Percentiles rank a stretch among this genome's conserved stretches.
Evolutionary conservation across 257 asterid genomes (phyloP).

Genomic region (Solanum megistacrolobum): DNA sequence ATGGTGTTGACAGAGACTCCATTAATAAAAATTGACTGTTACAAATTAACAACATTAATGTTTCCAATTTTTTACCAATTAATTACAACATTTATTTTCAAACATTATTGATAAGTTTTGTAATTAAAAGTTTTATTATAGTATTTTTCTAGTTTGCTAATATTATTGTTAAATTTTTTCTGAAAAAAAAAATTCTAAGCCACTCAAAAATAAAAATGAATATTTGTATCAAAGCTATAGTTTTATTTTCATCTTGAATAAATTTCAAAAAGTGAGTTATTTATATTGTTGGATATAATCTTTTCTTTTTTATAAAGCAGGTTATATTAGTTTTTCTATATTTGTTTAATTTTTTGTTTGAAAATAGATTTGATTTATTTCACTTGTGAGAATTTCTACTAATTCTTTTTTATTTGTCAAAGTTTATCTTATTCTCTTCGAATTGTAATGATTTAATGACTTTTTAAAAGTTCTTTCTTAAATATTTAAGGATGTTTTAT

Average conservation of each 20-base stretch:
- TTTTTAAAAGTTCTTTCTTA: background rate
- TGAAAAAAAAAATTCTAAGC: no score
- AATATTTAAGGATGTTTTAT: background rate
- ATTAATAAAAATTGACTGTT: background rate
- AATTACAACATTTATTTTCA: no score
- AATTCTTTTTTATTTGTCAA: no score
- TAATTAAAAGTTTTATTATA: background rate
- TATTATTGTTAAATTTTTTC: background rate
- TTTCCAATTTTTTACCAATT: background rate
- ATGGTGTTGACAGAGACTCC: background rate
- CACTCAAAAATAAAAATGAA: background rate
- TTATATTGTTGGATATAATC: background rate
- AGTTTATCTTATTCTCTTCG: no score
- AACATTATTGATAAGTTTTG: background rate
- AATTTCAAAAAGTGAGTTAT: background rate
- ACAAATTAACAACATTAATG: background rate
- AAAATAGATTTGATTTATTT: background rate
- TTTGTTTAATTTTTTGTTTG: background rate
- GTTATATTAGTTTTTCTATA: rapidly evolving
- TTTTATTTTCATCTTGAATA: background rate
- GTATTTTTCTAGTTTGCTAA: background rate
- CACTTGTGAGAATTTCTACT: no score
- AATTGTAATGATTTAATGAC: background rate
- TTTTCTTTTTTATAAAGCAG: background rate
- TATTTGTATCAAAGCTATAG: rapidly evolving